Evolutionary conservation across 805 yeast species (phyloP).

Genomic region (Crinitomyces ghanaensis): DNA sequence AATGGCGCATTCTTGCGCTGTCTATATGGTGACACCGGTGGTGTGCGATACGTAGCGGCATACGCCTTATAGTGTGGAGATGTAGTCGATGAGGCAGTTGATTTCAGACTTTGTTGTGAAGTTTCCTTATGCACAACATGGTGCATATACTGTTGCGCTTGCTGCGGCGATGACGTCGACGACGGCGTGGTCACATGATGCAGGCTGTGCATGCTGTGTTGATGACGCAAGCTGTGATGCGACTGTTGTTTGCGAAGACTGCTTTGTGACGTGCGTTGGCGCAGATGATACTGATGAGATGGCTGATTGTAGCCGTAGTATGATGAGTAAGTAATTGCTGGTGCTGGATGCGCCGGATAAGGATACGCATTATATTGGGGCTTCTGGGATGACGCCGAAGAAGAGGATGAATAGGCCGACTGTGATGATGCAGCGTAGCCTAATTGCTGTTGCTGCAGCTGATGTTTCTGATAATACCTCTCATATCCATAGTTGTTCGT

Average conservation of each 20-base stretch:
- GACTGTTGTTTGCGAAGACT: too few species aligned
- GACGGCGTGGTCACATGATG: neutral
- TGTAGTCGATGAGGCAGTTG: slow-evolving; percentile 1
- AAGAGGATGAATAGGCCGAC: slow-evolving; percentile 4
- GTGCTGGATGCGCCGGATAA: too few species aligned
- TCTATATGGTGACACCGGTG: slow-evolving; percentile 1
- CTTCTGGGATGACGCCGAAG: too few species aligned
- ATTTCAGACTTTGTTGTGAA: neutral
- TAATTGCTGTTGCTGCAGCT: slow-evolving; percentile 3
- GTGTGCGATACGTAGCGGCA: neutral
- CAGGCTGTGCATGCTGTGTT: neutral
- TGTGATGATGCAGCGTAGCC: slow-evolving; percentile 4
- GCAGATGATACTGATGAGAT: too few species aligned
- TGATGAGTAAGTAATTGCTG: too few species aligned
- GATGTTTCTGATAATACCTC: too few species aligned
- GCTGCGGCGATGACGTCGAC: slow-evolving; percentile 2
- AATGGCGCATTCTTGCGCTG: too few species aligned
- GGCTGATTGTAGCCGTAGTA: too few species aligned
- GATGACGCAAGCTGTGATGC: neutral
- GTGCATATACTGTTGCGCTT: slow-evolving; percentile 2
- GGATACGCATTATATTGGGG: too few species aligned
- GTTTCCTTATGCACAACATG: slow-evolving; percentile 1
- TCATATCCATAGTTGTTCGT: too few species aligned
- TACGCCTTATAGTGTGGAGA: neutral
- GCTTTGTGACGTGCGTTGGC: too few species aligned